These are phyloP conservation scores for Fusarium ramigenum DNA, from an alignment of 2,329 filamentous ascomycete genomes.

Conservation along the genomic window DNA sequence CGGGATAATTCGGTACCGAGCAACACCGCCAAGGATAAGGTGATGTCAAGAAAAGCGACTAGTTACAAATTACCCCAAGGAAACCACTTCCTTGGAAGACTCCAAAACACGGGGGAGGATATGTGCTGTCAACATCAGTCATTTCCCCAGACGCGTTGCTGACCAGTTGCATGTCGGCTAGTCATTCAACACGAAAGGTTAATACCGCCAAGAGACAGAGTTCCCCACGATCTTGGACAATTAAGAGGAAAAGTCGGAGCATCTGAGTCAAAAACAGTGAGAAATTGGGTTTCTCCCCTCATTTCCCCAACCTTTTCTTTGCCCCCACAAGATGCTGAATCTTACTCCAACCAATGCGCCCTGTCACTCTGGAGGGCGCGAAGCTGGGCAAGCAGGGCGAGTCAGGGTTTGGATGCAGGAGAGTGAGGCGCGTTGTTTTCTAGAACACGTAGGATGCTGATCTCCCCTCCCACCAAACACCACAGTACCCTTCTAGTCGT, in stretches of 20 bases:
- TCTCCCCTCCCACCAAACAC: neutral
- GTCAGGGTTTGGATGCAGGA: neutral
- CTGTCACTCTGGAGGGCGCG: neutral
- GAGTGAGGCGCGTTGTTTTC: neutral
- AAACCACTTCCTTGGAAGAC: slow-evolving; percentile 7
- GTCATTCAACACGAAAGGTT: neutral
- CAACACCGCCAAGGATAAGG: slow-evolving; percentile 4
- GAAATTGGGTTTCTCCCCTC: slow-evolving; percentile 14
- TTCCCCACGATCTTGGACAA: slow-evolving; percentile 16
- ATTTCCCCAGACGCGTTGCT: slow-evolving; percentile 15
- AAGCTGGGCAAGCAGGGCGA: neutral
- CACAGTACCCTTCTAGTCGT: neutral
- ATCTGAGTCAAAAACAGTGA: slow-evolving; percentile 6
- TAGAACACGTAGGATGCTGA: slow-evolving; percentile 9
- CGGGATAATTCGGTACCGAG: slow-evolving; percentile 1
- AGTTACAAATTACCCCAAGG: neutral
- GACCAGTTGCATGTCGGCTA: neutral
- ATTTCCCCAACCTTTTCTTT: slow-evolving; percentile 20
- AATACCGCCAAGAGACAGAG: slow-evolving; percentile 2
- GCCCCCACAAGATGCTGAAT: slow-evolving; percentile 16
- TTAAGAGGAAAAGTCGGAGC: slow-evolving; percentile 29
- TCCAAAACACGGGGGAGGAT: slow-evolving; percentile 8
- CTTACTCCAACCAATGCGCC: slow-evolving; percentile 10
- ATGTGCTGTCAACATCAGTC: slow-evolving; percentile 7
- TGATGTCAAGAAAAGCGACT: slow-evolving; percentile 13